Base-by-base conservation (phyloP, 2,329 filamentous ascomycete species). In the Macrophomina pseudophaseolina region DNA sequence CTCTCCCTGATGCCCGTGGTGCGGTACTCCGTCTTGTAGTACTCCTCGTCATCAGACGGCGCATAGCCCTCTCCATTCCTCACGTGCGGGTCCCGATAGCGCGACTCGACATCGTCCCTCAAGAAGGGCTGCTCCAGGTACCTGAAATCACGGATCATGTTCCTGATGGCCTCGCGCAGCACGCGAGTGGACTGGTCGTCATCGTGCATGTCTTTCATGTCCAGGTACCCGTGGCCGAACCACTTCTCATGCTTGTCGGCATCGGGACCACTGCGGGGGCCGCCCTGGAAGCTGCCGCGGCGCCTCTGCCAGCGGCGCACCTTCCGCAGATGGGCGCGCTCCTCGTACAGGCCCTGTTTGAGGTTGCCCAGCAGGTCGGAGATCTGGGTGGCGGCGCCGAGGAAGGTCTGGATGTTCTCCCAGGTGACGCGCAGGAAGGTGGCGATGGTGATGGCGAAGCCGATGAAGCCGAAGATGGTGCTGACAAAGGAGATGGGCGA, bases 401-500 rank as follows among this genome's bases (percentile, higher is more conserved):
- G 68, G 35, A 81, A 67, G 3, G 79, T 81, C n/a, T 72, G 67
- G 44, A 81, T 69, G 23, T 80, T 79, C 54, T 71, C 70, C 79
- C 78, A 82, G 62, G 80, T 74, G 7, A 82, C 78, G 58, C 76
- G 74, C 32, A 82, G 58, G 69, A 80, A 77, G 16, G 80, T 82
- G n/a, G 72, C 74, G 18, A 81, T 67, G 0, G 80, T 82, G 72
- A 82, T 81, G 38, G 76, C 77, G 59, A 82, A 82, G 44, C 75
- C 78, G 33, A 82, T 72, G 67, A 82, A 78, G 58, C 80, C 80
- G 35, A 81, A 78, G 38, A 78, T 71, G 38, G 70, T 76, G 30
- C 72, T 75, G 33, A 74, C 72, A 28, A 81, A 56, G 12, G 75
- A 76, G 33, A 81, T 68, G 2, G 79, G 77, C 3, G 76, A 70